Conservation (phyloP, 495 filamentous ascomycete species). For the Penicillium cinerascens region DNA sequence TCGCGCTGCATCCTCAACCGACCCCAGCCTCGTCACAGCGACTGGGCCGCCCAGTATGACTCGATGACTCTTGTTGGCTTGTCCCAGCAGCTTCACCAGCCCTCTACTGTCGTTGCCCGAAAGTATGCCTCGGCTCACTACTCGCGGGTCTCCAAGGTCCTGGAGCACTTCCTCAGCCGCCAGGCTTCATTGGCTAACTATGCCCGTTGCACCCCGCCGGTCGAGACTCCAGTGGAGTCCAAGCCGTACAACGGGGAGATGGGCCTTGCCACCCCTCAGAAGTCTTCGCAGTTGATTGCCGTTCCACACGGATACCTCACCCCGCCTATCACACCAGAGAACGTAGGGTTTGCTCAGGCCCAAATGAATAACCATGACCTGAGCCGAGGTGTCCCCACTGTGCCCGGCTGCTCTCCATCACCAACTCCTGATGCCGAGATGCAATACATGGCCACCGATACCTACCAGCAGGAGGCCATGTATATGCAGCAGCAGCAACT, state of each 20-base stretch:
- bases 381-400: constrained; percentile 22
- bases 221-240: constrained; percentile 56
- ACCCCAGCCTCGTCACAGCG: constrained; percentile 65
- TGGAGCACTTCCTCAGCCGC: constrained; percentile 82
- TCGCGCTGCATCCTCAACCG: constrained; percentile 82
- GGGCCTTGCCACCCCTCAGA: constrained; percentile 78
- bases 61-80: constrained; percentile 70
- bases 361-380: constrained; percentile 27
- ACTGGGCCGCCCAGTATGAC: constrained; percentile 82
- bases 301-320: constrained; percentile 83
- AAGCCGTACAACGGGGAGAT: constrained; percentile 49
- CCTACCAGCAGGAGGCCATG: constrained; percentile 38
- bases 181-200: constrained; percentile 72
- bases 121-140: constrained; percentile 84
- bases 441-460: constrained; percentile 37
- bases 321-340: constrained; percentile 94
- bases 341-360: constrained; percentile 51
- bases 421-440: constrained; percentile 37
- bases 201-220: constrained; percentile 69
- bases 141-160: constrained; percentile 73
- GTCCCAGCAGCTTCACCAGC: constrained; percentile 82
- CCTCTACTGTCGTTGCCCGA: constrained; percentile 77
- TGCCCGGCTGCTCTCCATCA: constrained; percentile 36
- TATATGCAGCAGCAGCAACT: constrained; percentile 26
- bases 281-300: constrained; percentile 60